A percentile compares a stretch with the other conserved stretches of the same genome.
Evolutionary conservation across 257 asterid genomes (phyloP).

Genomic region (Solanum paucissectum): DNA sequence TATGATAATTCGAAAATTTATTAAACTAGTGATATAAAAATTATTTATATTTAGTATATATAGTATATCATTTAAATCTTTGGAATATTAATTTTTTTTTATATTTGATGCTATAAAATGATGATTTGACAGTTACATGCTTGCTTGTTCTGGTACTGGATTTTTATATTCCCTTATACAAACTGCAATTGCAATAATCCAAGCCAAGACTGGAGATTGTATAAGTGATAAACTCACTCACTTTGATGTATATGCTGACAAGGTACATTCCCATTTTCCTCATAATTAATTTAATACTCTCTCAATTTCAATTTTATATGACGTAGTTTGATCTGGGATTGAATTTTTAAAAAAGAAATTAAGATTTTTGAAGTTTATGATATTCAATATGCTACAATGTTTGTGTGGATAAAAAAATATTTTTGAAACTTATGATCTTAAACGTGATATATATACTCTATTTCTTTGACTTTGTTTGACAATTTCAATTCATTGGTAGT

Average conservation of each 20-base stretch:
- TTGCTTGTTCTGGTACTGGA: background rate
- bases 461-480: background rate
- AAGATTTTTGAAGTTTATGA: background rate
- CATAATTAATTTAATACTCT: background rate
- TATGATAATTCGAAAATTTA: no score
- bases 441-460: background rate
- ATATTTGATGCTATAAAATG: background rate
- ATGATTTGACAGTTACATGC: background rate
- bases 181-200: background rate
- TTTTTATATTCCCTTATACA: constrained; percentile 1
- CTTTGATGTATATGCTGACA: background rate
- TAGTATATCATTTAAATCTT: background rate
- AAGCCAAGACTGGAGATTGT: background rate
- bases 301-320: background rate
- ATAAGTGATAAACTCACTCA: background rate
- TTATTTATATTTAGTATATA: background rate
- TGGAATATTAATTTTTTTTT: background rate
- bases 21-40: background rate
- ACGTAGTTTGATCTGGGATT: background rate
- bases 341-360: background rate
- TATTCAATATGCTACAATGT: background rate
- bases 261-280: background rate
- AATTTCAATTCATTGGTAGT: background rate
- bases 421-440: background rate
- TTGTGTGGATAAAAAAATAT: background rate